These are phyloP conservation scores for Oryza meyeriana DNA, from an alignment of 176 grass and related monocot genomes.

Conservation along the genomic window DNA sequence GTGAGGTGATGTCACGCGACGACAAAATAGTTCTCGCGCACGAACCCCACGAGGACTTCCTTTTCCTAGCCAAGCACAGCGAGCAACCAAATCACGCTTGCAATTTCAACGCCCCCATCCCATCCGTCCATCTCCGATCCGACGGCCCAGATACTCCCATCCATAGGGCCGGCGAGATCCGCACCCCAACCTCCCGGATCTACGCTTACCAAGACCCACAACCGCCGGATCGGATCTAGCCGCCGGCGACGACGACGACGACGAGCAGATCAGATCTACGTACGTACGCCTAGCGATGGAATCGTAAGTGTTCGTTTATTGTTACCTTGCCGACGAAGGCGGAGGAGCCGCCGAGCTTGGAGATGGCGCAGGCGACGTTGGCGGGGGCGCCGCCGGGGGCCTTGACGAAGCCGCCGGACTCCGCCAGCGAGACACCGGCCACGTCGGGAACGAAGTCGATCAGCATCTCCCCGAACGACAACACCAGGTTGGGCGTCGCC, in stretches of 20 bases:
- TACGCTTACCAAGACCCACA: too few relatives aligned
- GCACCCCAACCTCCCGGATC: not conserved
- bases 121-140: not conserved
- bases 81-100: not conserved
- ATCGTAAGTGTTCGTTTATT: not conserved
- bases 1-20: not conserved
- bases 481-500: slow-evolving; percentile 40
- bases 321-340: slow-evolving; percentile 91
- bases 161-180: not conserved
- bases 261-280: too few relatives aligned
- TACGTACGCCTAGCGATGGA: not conserved
- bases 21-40: not conserved
- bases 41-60: not conserved
- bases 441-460: slow-evolving; percentile 89
- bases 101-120: slow-evolving; percentile 16
- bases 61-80: not conserved
- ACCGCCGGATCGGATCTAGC: too few relatives aligned
- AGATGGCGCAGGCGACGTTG: slow-evolving; percentile 75
- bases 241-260: not conserved
- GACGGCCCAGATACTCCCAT: not conserved
- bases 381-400: slow-evolving; percentile 79
- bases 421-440: slow-evolving; percentile 71
- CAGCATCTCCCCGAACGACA: slow-evolving; percentile 88
- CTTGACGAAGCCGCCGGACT: slow-evolving; percentile 84
- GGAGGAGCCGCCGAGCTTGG: slow-evolving; percentile 73